These are phyloP conservation scores for Naganishia vaughanmartiniae DNA, from an alignment of 768 basidiomycete genomes.

Conservation along the genomic window DNA sequence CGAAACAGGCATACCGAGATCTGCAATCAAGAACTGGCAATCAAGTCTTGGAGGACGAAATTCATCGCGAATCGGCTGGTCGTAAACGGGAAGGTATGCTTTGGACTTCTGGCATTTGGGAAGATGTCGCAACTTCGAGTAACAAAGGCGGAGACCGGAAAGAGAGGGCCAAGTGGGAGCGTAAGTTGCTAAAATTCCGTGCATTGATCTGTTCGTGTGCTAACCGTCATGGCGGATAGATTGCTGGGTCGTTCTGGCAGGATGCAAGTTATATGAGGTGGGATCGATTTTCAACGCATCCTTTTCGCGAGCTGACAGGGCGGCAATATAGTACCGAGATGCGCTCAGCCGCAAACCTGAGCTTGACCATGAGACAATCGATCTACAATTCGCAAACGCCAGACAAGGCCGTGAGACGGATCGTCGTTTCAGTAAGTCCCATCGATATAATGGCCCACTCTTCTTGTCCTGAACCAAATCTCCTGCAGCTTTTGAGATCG, in stretches of 20 bases:
- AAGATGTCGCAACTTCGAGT: constrained; percentile 38
- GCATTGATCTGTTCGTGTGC: neutral
- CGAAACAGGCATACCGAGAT: constrained; percentile 26
- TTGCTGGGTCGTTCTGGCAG: constrained; percentile 51
- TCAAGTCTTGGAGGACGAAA: constrained; percentile 40
- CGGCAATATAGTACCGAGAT: constrained; percentile 42
- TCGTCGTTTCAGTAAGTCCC: constrained; percentile 44
- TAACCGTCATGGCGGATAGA: constrained; percentile 32
- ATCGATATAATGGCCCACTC: neutral
- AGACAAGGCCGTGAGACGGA: constrained; percentile 50
- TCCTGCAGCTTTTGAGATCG: constrained; percentile 49
- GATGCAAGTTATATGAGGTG: constrained; percentile 49
- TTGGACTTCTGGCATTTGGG: constrained; percentile 50
- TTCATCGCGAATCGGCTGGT: constrained; percentile 42
- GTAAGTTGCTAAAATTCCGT: constrained; percentile 34
- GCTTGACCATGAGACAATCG: constrained; percentile 44
- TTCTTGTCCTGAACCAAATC: neutral
- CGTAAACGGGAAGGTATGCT: constrained; percentile 51
- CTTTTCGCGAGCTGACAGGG: neutral
- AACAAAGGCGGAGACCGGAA: constrained; percentile 35
- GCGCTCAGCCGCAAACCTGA: constrained; percentile 41
- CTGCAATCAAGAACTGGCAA: constrained; percentile 49
- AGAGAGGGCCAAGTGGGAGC: constrained; percentile 47
- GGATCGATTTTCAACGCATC: neutral
- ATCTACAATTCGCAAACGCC: constrained; percentile 50